Evolutionary conservation across 192 early-diverging fungal species (phyloP).

Genomic region (Coemansia brasiliensis): DNA sequence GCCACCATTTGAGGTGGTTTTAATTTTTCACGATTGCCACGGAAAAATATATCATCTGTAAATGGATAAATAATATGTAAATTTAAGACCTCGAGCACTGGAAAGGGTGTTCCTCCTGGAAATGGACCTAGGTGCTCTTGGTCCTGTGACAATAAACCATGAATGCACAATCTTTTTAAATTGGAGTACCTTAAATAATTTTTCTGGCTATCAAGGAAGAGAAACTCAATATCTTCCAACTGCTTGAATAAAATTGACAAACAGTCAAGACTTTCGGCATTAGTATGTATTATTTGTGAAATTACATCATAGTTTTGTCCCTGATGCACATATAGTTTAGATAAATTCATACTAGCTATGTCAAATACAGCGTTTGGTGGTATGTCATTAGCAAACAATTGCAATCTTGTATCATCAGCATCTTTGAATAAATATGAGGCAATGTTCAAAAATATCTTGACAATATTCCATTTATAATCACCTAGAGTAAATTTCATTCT

Average conservation of each 20-base stretch:
- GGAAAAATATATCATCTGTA: slow-evolving; percentile 17
- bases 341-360: not conserved
- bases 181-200: not conserved
- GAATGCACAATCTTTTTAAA: not conserved
- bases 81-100: slow-evolving; percentile 1
- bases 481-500: too few species aligned
- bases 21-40: slow-evolving; percentile 13
- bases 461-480: too few species aligned
- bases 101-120: slow-evolving; percentile 9
- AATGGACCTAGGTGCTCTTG: not conserved
- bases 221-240: not conserved
- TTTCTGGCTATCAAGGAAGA: not conserved
- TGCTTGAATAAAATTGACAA: not conserved
- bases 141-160: too few species aligned
- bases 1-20: not conserved
- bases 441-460: too few species aligned
- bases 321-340: not conserved
- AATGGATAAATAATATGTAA: slow-evolving; percentile 15
- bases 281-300: not conserved
- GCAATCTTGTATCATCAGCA: not conserved
- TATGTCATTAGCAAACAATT: not conserved
- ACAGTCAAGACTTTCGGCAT: not conserved
- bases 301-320: not conserved
- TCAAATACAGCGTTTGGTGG: not conserved
- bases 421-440: not conserved